Evolutionary conservation across 2,329 filamentous ascomycete genomes (phyloP).

Genomic region (Diaporthe vaccinii): DNA sequence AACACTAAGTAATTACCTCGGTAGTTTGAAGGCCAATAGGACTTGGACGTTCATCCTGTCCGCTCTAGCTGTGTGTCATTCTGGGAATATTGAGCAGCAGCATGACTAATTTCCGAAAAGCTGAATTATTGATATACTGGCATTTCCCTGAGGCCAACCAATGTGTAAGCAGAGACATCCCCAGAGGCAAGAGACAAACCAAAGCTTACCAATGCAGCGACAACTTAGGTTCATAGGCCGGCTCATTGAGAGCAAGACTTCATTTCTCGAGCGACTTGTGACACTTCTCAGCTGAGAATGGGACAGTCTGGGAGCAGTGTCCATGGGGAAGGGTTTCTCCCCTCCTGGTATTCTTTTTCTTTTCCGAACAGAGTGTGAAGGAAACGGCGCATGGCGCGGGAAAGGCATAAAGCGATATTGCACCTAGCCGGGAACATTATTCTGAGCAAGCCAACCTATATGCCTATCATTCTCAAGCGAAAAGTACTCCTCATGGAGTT

Average conservation of each 20-base stretch:
- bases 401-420: background rate
- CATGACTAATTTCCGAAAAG: background rate
- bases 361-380: too few relatives aligned
- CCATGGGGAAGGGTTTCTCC: too few relatives aligned
- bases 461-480: background rate
- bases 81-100: background rate
- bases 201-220: background rate
- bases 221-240: background rate
- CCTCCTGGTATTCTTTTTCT: too few relatives aligned
- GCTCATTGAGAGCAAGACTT: background rate
- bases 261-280: background rate
- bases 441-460: background rate
- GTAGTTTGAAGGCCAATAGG: background rate
- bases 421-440: background rate
- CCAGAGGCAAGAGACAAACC: too few relatives aligned
- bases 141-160: background rate
- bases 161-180: background rate
- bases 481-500: too few relatives aligned
- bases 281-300: too few relatives aligned
- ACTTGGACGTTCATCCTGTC: background rate
- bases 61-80: background rate
- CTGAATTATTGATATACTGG: background rate
- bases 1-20: background rate
- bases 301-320: too few relatives aligned
- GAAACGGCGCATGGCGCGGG: too few relatives aligned